Evolutionary conservation across 805 yeast species (phyloP), one percentile per base, ranked within the genome.

Genomic region (Candida ficus): DNA sequence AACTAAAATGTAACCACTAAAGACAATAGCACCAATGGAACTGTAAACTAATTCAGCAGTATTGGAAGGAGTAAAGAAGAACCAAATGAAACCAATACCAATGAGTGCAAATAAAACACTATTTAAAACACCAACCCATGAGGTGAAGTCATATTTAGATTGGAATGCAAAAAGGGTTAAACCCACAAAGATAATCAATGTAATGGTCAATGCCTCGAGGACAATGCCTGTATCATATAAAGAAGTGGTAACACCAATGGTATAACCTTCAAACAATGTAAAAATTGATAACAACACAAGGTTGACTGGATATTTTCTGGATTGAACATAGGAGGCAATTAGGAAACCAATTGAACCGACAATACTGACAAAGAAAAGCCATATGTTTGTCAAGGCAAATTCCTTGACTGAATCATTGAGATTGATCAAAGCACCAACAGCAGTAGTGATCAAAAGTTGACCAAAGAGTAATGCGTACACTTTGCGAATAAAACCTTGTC

Each of bases 91-190:
- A 1, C 93, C 85, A 53, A 83, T 68, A 16, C 88, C 87, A 43
- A 87, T 73, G 47, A 88, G 64, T 5, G 75, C 73, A 75, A 86
- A 80, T 33, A 88, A 59, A 4, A 74, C 77, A 53, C 75, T 68
- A 35, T 68, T 67, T 35, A 78, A 57, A 56, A 67, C 71, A 9
- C 84, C 83, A 49, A 72, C 74, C 83, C 84, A 78, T 40, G 78
- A 68, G 12, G 79, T 71, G 60, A 84, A 80, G 54, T 84, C 95
- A 52, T 85, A 85, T 53, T 75, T 79, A 7, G 88, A 70, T 61
- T 84, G 93, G 61, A 83, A 66, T 5, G 95, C 90, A 61, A 87
- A 82, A 13, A 75, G 30, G 1, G 95, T 78, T 35, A 88, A 76
- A 0, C 93, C 95, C n/a, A 78, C 62, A 47, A 89, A 87, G 5